phyloP scores from a whole-genome alignment of 2,329 filamentous ascomycete species.

The Arthrobotrys conoides region DNA sequence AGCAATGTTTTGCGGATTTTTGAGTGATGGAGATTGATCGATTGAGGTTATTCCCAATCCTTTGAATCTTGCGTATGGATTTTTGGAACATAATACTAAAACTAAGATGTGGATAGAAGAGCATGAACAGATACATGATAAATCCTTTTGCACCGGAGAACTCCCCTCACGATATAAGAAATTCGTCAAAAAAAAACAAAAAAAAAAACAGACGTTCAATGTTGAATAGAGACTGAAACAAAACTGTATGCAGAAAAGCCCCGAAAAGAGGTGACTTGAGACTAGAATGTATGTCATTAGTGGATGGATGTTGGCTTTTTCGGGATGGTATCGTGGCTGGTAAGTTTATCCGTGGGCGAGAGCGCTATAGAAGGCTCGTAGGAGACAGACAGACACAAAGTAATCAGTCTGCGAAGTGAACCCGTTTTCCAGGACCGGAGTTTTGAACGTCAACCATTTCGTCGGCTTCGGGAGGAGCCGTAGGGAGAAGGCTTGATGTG shows the following conservation, averaged over 20 bases:
- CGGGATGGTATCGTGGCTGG: neutral
- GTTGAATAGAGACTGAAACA: neutral
- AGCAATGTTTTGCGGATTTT: neutral
- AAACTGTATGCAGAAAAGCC: neutral
- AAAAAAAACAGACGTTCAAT: neutral
- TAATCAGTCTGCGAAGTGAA: slow-evolving; percentile 61
- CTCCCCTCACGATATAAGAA: slow-evolving; percentile 14
- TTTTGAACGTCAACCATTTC: slow-evolving; percentile 60
- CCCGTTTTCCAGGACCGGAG: slow-evolving; percentile 43
- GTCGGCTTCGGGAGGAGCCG: slow-evolving; percentile 20
- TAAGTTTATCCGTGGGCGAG: too few species aligned
- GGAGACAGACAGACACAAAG: neutral
- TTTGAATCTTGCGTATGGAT: neutral
- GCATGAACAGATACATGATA: neutral
- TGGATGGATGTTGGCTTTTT: neutral
- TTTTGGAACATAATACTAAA: neutral
- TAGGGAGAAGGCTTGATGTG: slow-evolving; percentile 31
- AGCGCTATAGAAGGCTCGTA: neutral
- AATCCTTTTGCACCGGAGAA: slow-evolving; percentile 9
- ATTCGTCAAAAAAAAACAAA: neutral
- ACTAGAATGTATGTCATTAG: too few species aligned
- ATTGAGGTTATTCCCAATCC: slow-evolving; percentile 1
- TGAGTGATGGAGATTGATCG: neutral
- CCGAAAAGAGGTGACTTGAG: too few species aligned
- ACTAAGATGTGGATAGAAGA: neutral